Conservation (phyloP, 148 eudicot species). For the Vaccinium darrowii region DNA sequence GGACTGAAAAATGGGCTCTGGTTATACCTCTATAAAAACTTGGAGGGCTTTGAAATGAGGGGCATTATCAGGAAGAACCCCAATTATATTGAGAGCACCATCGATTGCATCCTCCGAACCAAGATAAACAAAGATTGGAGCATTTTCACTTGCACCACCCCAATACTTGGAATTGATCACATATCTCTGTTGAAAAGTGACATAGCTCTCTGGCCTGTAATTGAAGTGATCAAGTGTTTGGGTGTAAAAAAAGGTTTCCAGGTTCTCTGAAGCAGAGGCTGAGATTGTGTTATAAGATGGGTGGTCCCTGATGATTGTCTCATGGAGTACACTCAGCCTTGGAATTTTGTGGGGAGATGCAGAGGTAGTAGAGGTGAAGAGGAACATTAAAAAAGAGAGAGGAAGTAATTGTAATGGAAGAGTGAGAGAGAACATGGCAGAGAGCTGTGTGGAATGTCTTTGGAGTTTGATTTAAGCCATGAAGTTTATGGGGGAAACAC, state of each 20-base stretch:
- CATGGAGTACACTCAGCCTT: constrained; percentile 3
- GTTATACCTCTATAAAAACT: constrained; percentile 26
- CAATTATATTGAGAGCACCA: background rate
- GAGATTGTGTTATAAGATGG: background rate
- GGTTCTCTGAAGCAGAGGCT: background rate
- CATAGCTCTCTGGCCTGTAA: constrained; percentile 16
- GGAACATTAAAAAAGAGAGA: background rate
- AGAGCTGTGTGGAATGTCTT: background rate
- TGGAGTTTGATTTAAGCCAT: background rate
- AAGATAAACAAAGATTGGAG: constrained; percentile 24
- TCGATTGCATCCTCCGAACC: constrained; percentile 16
- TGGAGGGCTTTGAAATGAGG: constrained; percentile 24
- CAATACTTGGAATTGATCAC: constrained; percentile 13
- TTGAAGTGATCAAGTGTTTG: constrained; percentile 25
- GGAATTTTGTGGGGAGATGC: background rate
- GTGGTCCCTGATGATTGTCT: background rate
- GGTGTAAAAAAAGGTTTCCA: constrained; percentile 17
- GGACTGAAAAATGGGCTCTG: no score
- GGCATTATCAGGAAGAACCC: constrained; percentile 22
- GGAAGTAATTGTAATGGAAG: background rate
- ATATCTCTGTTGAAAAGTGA: constrained; percentile 14
- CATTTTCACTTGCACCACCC: constrained; percentile 14
- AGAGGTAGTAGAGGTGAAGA: background rate
- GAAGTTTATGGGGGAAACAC: no score
- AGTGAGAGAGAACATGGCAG: background rate